A percentile compares a stretch with the other conserved stretches of the same genome.
Conservation (phyloP, 192 early-diverging fungal species). For the Coemansia sp. region DNA sequence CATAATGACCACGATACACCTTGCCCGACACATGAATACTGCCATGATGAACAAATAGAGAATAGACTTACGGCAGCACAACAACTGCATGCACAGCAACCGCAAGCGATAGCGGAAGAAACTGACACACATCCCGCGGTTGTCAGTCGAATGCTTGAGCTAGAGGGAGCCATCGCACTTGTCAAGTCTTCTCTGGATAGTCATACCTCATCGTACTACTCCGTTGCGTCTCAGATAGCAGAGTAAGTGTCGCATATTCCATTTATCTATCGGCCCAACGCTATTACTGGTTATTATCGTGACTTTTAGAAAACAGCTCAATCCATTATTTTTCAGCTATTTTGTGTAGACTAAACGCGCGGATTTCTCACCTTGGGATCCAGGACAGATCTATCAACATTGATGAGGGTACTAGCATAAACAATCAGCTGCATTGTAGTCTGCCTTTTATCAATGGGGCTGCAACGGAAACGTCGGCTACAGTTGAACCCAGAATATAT, state of each 20-base stretch:
- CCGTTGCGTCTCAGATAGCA: conserved; percentile 54
- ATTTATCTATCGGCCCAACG: not conserved
- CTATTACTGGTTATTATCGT: too few relatives aligned
- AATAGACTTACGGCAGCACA: not conserved
- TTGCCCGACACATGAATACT: too few relatives aligned
- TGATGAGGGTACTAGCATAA: not conserved
- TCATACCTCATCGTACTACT: conserved; percentile 50
- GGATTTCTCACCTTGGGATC: conserved; percentile 28
- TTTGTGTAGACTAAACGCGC: conserved; percentile 36
- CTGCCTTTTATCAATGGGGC: too few relatives aligned
- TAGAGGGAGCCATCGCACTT: conserved; percentile 35
- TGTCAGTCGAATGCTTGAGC: conserved; percentile 37
- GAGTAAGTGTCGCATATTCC: conserved; percentile 26
- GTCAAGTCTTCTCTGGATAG: conserved; percentile 49
- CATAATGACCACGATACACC: too few relatives aligned
- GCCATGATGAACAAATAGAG: too few relatives aligned
- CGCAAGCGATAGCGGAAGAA: not conserved
- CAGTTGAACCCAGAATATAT: too few relatives aligned
- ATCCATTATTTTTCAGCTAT: not conserved
- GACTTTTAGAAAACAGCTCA: too few relatives aligned
- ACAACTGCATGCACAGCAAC: not conserved
- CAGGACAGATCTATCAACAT: conserved; percentile 2
- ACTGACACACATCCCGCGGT: conserved; percentile 13
- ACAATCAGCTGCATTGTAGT: not conserved
- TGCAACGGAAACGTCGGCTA: too few relatives aligned